Evolutionary conservation across 1,139 yeast genomes (phyloP).

Genomic region (Blastobotrys buckinghamii): DNA sequence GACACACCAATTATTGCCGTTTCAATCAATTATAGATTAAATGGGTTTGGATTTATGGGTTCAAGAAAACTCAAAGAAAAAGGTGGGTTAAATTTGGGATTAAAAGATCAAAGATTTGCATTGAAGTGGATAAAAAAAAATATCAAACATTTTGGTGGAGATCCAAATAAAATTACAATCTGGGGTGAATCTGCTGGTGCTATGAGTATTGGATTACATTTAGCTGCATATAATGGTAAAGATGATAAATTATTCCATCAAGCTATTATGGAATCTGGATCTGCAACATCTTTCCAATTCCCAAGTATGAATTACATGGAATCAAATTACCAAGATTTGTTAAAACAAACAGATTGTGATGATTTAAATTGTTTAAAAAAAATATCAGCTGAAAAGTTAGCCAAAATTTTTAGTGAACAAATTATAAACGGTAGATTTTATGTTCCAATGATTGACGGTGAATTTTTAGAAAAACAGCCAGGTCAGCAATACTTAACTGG

Average conservation of each 20-base stretch:
- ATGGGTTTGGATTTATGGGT: constrained; percentile 32
- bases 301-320: not conserved
- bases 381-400: not conserved
- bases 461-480: constrained; percentile 12
- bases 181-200: constrained; percentile 40
- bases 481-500: constrained; percentile 13
- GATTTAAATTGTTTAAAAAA: not conserved
- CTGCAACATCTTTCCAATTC: not conserved
- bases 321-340: not conserved
- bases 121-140: constrained; percentile 36
- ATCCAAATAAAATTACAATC: constrained; percentile 33
- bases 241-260: constrained; percentile 4
- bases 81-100: constrained; percentile 27
- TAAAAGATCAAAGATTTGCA: constrained; percentile 34
- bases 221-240: constrained; percentile 25
- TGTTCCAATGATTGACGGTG: constrained; percentile 16
- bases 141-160: constrained; percentile 37
- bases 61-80: constrained; percentile 26
- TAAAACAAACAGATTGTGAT: not conserved
- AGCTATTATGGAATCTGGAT: constrained; percentile 12
- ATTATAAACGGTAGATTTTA: not conserved
- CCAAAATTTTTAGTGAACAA: not conserved
- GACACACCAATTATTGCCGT: constrained; percentile 32
- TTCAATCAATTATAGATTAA: constrained; percentile 34
- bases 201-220: constrained; percentile 28